Evolutionary conservation across 768 basidiomycete species (phyloP).

Genomic region (Ramaria rubella): DNA sequence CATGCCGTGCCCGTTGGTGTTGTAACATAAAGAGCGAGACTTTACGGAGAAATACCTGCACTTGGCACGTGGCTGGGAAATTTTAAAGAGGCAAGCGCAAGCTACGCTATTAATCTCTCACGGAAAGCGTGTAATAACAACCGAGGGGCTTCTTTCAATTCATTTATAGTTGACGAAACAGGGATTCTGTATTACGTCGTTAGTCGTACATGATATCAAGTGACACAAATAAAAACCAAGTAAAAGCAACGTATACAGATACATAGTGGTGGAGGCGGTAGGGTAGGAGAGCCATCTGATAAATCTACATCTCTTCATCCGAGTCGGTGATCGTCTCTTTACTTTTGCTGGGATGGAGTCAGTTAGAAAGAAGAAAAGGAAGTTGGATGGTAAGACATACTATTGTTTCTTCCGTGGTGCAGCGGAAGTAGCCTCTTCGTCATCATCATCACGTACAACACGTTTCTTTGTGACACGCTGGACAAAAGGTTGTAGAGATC

Average conservation of each 20-base stretch:
- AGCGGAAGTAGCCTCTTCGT: conserved; percentile 41
- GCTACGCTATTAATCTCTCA: neutral
- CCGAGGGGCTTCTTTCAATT: neutral
- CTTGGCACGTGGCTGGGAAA: neutral
- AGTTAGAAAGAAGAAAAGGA: neutral
- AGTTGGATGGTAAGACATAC: conserved; percentile 34
- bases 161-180: too few species aligned
- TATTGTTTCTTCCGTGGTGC: conserved; percentile 61
- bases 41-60: neutral
- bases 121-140: neutral
- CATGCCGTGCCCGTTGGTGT: too few species aligned
- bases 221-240: neutral
- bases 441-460: conserved; percentile 72
- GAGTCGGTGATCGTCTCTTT: conserved; percentile 84
- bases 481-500: neutral
- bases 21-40: too few species aligned
- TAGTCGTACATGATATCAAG: neutral
- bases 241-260: neutral
- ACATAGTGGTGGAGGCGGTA: neutral
- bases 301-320: conserved; percentile 63
- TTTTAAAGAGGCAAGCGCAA: neutral
- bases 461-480: conserved; percentile 60
- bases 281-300: neutral
- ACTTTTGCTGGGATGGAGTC: conserved; percentile 64
- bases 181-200: neutral